Base-by-base conservation (phyloP, 768 basidiomycete species). In the Russula brevipes region DNA sequence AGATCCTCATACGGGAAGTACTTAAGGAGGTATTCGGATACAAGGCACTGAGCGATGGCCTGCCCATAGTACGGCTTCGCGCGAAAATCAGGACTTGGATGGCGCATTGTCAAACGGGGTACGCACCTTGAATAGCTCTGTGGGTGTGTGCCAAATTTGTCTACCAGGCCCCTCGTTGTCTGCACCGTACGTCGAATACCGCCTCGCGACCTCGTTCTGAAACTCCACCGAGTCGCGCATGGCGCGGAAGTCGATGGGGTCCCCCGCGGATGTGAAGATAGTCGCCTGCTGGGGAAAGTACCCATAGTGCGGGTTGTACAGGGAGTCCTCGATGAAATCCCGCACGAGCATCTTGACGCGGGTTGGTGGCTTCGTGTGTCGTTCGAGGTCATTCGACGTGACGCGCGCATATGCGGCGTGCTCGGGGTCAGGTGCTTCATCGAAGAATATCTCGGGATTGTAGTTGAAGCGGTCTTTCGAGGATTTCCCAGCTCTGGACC, bases 61-160 rank as follows among this genome's bases (percentile, higher is more conserved):
- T 87, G 87, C 31, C 94, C 96, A 71, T 96, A 99, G 82, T 88
- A 91, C 11, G 96, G 97, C 96, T 99, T 64, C 11, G 17, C 12
- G 36, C 55, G 59, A 58, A 59, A 57, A 41, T 51, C 53, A 65
- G 51, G 57, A 60, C 53, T 54, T 68, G n/a, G 31, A 36, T 12
- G 42, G 57, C 42, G 35, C 44, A 16, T 11, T 8, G 51, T 52
- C 53, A 14, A 38, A 64, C 55, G 31, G 41, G 50, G 31, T 9
- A 72, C 81, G 55, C 70, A 95, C 97, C 85, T 95, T 94, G 80
- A 99, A 98, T 36, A 99, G 75, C 72, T 98, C 97, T 0, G 94
- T 96, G 0, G 97, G 97, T 1, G 97, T 99, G 75, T 99, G 97
- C 97, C 97, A 99, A 58, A 99, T 78, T 76, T 99, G 96, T 70